Evolutionary conservation across 345 rosid genomes (phyloP), one percentile per base, ranked within the genome.

Genomic region (Murraya paniculata): DNA sequence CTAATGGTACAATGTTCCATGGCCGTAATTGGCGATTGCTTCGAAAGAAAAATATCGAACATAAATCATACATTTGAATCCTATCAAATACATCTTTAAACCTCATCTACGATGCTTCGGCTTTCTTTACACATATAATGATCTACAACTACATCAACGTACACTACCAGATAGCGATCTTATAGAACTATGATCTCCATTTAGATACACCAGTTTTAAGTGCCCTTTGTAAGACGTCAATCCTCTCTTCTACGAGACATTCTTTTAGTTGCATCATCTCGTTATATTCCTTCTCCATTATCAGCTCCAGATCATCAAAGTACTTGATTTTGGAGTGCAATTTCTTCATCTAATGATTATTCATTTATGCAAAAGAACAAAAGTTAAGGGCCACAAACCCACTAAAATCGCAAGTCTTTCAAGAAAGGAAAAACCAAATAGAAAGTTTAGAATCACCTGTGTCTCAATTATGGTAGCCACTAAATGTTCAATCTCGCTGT

Each of bases 231-330:
- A 91, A 82, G 75, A 85, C 82, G 50, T 78, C 73, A 35, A 90
- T 78, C 83, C 91, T 78, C 80, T 90, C 89, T 58, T 73, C 85
- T 36, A 89, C 27, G 13, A 89, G 71, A 38, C 25, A 60, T 72
- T 87, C 92, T 78, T 89, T 89, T 58, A 87, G 64, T 64, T 85
- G 84, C 53, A 89, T 91, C 48, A 91, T 74, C 85, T 83, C 91
- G 14, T 84, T 77, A 77, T 87, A 83, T 81, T 93, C 97, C 70
- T 84, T 87, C 78, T 91, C 97, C 98, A 94, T 91, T 82, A 94
- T 87, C 84, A 77, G 6, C 84, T 92, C 94, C 80, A 91, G 85
- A 4, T 88, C 87, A 28, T 90, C 97, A 62, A 90, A 81, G 78
- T 88, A 84, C 88, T 91, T 87, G 68, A 91, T 36, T 80, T 95